phyloP scores from a whole-genome alignment of 2,329 filamentous ascomycete genomes.

The Thielaviopsis populi region DNA sequence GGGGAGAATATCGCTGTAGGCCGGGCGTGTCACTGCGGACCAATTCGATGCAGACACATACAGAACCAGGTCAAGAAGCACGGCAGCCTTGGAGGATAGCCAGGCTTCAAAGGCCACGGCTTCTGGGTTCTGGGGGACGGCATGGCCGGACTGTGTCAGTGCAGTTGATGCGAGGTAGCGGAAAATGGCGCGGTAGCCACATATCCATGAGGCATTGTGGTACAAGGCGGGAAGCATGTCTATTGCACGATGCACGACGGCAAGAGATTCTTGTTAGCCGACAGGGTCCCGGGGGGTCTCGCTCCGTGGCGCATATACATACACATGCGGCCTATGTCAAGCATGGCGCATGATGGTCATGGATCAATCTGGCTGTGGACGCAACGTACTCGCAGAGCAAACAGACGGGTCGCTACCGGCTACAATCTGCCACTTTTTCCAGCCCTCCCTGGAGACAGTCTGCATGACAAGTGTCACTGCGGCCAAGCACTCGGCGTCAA shows the following conservation, averaged over 20 bases:
- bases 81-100: conserved; percentile 57
- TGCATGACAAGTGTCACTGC: conserved; percentile 58
- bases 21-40: conserved; percentile 57
- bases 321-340: neutral
- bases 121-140: conserved; percentile 30
- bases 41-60: conserved; percentile 89
- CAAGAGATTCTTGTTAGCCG: neutral
- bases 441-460: conserved; percentile 18
- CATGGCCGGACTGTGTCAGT: conserved; percentile 20
- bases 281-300: no score
- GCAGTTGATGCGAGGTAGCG: conserved; percentile 34
- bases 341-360: conserved; percentile 4
- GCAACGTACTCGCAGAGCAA: conserved; percentile 51
- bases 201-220: conserved; percentile 37
- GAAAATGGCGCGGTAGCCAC: conserved; percentile 47
- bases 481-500: conserved; percentile 82
- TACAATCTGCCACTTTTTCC: conserved; percentile 47
- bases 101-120: conserved; percentile 47
- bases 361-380: neutral
- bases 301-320: conserved; percentile 10
- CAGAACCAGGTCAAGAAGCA: conserved; percentile 70
- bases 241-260: conserved; percentile 20
- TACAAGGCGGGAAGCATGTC: conserved; percentile 41
- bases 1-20: conserved; percentile 63
- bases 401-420: conserved; percentile 57